phyloP scores from a whole-genome alignment of 2,329 filamentous ascomycete species.

The Trichophyton simii region DNA sequence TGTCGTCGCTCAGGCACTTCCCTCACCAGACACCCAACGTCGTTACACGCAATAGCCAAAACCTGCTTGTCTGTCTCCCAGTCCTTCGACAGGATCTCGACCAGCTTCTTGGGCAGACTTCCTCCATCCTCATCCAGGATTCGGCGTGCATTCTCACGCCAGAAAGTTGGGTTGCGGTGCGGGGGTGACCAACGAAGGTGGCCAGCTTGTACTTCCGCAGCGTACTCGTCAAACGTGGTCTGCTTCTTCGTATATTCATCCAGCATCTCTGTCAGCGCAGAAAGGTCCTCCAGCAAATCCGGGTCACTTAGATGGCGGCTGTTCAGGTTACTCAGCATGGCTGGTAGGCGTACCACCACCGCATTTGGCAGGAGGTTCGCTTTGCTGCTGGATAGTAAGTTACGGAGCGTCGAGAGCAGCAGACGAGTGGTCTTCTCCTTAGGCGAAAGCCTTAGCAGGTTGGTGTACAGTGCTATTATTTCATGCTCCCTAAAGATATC shows the following conservation, averaged over 20 bases:
- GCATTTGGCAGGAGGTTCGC: slow-evolving; percentile 64
- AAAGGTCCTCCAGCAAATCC: slow-evolving; percentile 39
- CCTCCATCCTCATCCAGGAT: slow-evolving; percentile 77
- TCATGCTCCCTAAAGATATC: slow-evolving; percentile 62
- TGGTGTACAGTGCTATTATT: slow-evolving; percentile 80
- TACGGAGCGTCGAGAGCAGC: slow-evolving; percentile 76
- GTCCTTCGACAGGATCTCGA: slow-evolving; percentile 71
- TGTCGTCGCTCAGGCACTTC: slow-evolving; percentile 74
- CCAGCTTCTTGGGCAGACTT: slow-evolving; percentile 63
- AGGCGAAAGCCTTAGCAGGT: slow-evolving; percentile 78
- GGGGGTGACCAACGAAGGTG: slow-evolving; percentile 89
- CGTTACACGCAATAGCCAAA: slow-evolving; percentile 83
- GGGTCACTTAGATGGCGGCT: slow-evolving; percentile 39
- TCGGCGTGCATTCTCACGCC: slow-evolving; percentile 78
- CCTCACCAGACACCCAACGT: slow-evolving; percentile 76
- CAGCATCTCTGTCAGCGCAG: slow-evolving; percentile 49
- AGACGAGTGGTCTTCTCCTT: slow-evolving; percentile 97
- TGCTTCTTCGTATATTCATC: slow-evolving; percentile 70
- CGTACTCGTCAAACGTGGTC: slow-evolving; percentile 56
- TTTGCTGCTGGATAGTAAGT: slow-evolving; percentile 65
- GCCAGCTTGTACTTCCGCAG: slow-evolving; percentile 71
- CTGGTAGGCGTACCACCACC: slow-evolving; percentile 68
- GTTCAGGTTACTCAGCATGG: slow-evolving; percentile 46
- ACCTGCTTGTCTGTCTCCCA: slow-evolving; percentile 79
- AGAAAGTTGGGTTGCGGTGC: slow-evolving; percentile 75